Percentiles rank a stretch among this genome's conserved stretches.
Evolutionary conservation across 257 asterid species (phyloP).

Genomic region (Nyctanthes arbortristis): DNA sequence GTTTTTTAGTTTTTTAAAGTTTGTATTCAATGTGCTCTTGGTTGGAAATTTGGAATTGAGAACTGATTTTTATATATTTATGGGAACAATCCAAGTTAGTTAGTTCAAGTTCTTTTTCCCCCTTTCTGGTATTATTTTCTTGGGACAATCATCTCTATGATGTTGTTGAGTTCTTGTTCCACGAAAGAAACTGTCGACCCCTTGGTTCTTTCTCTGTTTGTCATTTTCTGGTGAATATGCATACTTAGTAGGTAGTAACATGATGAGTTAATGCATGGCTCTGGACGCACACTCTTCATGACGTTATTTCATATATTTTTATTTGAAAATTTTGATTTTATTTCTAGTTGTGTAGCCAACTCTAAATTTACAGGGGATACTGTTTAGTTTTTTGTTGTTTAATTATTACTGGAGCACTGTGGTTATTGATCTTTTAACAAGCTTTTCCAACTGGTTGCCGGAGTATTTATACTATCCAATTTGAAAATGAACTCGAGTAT

Average conservation of each 20-base stretch:
- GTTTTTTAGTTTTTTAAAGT: background rate
- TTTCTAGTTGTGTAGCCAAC: no score
- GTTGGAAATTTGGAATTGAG: background rate
- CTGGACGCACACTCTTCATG: no score
- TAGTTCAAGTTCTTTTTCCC: background rate
- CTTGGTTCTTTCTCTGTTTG: background rate
- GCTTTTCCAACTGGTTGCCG: background rate
- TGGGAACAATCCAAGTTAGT: background rate
- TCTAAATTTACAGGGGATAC: no score
- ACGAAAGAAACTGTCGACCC: background rate
- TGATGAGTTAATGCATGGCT: background rate
- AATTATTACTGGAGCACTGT: no score
- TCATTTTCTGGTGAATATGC: background rate
- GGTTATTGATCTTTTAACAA: background rate
- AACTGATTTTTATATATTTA: background rate
- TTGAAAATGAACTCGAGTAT: background rate
- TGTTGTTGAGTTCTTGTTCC: background rate
- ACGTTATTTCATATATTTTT: no score
- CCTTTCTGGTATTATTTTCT: background rate
- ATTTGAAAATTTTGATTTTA: no score
- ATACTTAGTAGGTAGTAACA: background rate
- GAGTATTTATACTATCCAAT: slow-evolving; percentile 13
- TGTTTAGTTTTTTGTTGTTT: no score
- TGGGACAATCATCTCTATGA: background rate
- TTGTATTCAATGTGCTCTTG: slow-evolving; percentile 5